Conservation (phyloP, 164 flowering plant species). For the Tetrastigma voinierianum region DNA sequence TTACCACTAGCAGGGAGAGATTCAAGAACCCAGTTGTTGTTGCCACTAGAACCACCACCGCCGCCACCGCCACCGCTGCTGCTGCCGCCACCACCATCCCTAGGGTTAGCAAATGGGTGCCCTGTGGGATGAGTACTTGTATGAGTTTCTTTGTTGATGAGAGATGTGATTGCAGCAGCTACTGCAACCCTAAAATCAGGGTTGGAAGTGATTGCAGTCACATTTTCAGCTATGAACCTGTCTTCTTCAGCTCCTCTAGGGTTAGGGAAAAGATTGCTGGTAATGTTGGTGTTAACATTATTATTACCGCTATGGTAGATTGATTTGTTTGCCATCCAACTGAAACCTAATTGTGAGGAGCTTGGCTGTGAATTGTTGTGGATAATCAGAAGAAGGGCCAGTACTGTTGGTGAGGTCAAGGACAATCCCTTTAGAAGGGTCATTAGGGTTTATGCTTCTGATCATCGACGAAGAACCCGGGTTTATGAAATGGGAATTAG, state of each 20-base stretch:
- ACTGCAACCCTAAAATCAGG: slow-evolving; percentile 69
- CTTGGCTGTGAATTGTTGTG: slow-evolving; percentile 3
- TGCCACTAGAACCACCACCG: slow-evolving; percentile 21
- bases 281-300: too few relatives aligned
- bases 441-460: slow-evolving; percentile 29
- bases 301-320: background rate
- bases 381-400: background rate
- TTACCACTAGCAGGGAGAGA: slow-evolving; percentile 17
- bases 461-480: slow-evolving; percentile 12
- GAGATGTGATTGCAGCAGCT: slow-evolving; percentile 70
- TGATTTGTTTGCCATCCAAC: slow-evolving; percentile 27
- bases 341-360: slow-evolving; percentile 26
- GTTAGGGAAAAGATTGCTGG: slow-evolving; percentile 4
- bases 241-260: slow-evolving; percentile 19
- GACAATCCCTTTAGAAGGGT: slow-evolving; percentile 43
- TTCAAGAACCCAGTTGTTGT: slow-evolving; percentile 26
- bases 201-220: slow-evolving; percentile 55
- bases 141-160: slow-evolving; percentile 44
- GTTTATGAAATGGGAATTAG: slow-evolving; percentile 6
- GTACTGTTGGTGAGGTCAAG: slow-evolving; percentile 41
- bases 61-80: too few relatives aligned
- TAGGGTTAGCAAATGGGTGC: slow-evolving; percentile 9
- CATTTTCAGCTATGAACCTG: slow-evolving; percentile 34
- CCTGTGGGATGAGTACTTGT: slow-evolving; percentile 10
- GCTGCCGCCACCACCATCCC: too few relatives aligned